These are phyloP conservation scores for Jamesozyma gamospora DNA, from an alignment of 805 yeast genomes.

Conservation along the genomic window DNA sequence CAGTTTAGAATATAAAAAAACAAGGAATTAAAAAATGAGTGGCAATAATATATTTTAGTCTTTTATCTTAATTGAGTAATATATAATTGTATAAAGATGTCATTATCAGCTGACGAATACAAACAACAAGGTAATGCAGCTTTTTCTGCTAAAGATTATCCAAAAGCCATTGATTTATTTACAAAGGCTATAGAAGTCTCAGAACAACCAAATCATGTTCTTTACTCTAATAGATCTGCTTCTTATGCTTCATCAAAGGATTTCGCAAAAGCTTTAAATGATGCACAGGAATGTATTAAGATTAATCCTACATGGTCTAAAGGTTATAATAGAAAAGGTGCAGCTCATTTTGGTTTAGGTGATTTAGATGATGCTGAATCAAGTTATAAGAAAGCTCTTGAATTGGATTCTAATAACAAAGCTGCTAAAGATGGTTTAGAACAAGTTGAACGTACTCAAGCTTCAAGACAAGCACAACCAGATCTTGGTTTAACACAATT, in stretches of 20 bases:
- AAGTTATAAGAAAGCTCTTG: slow-evolving; percentile 69
- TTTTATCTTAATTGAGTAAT: no score
- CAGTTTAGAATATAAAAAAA: no score
- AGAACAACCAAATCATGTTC: slow-evolving; percentile 77
- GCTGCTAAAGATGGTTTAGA: slow-evolving; percentile 79
- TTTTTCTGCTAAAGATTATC: slow-evolving; percentile 77
- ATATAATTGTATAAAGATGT: background rate
- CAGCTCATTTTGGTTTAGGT: slow-evolving; percentile 85
- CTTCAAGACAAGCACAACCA: slow-evolving; percentile 42
- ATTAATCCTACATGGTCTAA: slow-evolving; percentile 88
- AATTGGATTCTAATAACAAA: slow-evolving; percentile 68
- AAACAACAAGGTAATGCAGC: slow-evolving; percentile 93
- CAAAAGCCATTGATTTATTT: slow-evolving; percentile 69
- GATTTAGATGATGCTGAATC: slow-evolving; percentile 63
- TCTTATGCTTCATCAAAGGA: slow-evolving; percentile 71
- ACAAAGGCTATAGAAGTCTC: slow-evolving; percentile 82
- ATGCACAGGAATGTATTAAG: slow-evolving; percentile 75
- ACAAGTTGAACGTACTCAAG: slow-evolving; percentile 54
- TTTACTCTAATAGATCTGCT: slow-evolving; percentile 91
- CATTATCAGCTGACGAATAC: slow-evolving; percentile 50
- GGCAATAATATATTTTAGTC: no score
- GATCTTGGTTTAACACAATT: slow-evolving; percentile 70
- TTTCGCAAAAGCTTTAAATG: slow-evolving; percentile 64
- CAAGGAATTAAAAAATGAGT: no score
- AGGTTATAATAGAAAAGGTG: slow-evolving; percentile 88